Percentiles rank a stretch among this genome's conserved stretches.
Evolutionary conservation across 1,284 basidiomycete species (phyloP).

Genomic region (Pascua sp.): DNA sequence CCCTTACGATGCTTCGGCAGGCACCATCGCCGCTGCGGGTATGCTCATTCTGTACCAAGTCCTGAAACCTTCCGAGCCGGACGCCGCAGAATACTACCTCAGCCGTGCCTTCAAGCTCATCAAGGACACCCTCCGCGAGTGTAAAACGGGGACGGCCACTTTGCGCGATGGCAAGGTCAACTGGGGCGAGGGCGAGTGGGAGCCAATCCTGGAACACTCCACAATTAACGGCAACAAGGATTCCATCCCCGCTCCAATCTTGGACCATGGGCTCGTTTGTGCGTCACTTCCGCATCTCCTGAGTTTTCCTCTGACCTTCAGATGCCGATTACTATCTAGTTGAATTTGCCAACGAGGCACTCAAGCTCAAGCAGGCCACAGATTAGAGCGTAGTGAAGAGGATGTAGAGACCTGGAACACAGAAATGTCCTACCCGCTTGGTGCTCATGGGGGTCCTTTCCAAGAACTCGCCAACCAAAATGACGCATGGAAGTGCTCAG

Average conservation of each 20-base stretch:
- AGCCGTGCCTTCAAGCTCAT: slow-evolving; percentile 24
- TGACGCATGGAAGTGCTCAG: too few relatives aligned
- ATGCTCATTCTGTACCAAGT: slow-evolving; percentile 33
- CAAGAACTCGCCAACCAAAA: too few relatives aligned
- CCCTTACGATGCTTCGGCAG: slow-evolving; percentile 39
- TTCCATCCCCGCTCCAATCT: slow-evolving; percentile 12
- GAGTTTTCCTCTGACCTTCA: neutral
- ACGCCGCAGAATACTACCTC: slow-evolving; percentile 33
- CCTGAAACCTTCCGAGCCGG: slow-evolving; percentile 19
- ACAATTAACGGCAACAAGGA: slow-evolving; percentile 35
- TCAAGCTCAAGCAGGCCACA: slow-evolving; percentile 24
- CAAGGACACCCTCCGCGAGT: slow-evolving; percentile 23
- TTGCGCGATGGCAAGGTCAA: slow-evolving; percentile 24
- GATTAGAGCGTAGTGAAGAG: too few relatives aligned
- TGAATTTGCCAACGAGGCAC: slow-evolving; percentile 37
- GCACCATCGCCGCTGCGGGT: slow-evolving; percentile 30
- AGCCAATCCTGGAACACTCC: slow-evolving; percentile 40
- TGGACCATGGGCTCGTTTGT: slow-evolving; percentile 28
- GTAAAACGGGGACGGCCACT: slow-evolving; percentile 21
- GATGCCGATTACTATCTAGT: slow-evolving; percentile 41
- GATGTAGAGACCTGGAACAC: too few relatives aligned
- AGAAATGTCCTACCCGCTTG: too few relatives aligned
- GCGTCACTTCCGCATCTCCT: neutral
- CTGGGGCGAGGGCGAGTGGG: slow-evolving; percentile 41
- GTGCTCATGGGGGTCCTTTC: too few relatives aligned